A percentile compares a stretch with the other conserved stretches of the same genome.
Conservation (phyloP, 768 basidiomycete genomes). For the Suillus occidentalis region DNA sequence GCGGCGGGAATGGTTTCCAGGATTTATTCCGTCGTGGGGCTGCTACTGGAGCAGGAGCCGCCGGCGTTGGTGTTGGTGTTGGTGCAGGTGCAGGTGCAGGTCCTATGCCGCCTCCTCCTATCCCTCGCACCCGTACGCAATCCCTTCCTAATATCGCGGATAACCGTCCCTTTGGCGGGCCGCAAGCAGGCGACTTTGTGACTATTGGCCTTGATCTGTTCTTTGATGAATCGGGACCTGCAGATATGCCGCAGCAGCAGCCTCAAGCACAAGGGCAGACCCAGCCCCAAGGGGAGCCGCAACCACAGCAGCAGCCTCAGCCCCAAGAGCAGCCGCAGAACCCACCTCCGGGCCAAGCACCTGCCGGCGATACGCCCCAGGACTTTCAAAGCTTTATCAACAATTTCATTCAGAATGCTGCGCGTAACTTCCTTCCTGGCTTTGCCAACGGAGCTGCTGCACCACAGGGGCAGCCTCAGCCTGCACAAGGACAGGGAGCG, state of each 20-base stretch:
- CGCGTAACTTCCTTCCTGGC: not conserved
- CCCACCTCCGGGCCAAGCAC: not conserved
- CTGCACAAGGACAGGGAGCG: slow-evolving; percentile 9
- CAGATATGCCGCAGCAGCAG: not conserved
- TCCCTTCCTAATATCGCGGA: slow-evolving; percentile 22
- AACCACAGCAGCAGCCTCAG: not conserved
- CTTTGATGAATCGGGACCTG: slow-evolving; percentile 22
- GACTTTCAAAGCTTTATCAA: slow-evolving; percentile 2
- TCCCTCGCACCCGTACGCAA: slow-evolving; percentile 10
- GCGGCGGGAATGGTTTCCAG: slow-evolving; percentile 6
- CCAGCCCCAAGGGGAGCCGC: not conserved
- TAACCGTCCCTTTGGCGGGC: slow-evolving; percentile 10
- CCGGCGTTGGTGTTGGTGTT: too few relatives aligned
- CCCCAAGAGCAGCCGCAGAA: slow-evolving; percentile 1
- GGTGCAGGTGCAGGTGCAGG: slow-evolving; percentile 8
- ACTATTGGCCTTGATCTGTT: slow-evolving; percentile 45
- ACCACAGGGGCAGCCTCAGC: slow-evolving; percentile 13
- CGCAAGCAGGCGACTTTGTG: slow-evolving; percentile 26
- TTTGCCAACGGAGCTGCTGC: not conserved
- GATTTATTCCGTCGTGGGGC: slow-evolving; percentile 8
- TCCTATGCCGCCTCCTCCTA: slow-evolving; percentile 11
- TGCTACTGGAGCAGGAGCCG: too few relatives aligned
- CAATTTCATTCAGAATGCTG: slow-evolving; percentile 2
- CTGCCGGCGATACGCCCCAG: not conserved
- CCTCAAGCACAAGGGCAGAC: not conserved